phyloP scores from a whole-genome alignment of 805 yeast genomes.

The Lipomyces mesembrius region DNA sequence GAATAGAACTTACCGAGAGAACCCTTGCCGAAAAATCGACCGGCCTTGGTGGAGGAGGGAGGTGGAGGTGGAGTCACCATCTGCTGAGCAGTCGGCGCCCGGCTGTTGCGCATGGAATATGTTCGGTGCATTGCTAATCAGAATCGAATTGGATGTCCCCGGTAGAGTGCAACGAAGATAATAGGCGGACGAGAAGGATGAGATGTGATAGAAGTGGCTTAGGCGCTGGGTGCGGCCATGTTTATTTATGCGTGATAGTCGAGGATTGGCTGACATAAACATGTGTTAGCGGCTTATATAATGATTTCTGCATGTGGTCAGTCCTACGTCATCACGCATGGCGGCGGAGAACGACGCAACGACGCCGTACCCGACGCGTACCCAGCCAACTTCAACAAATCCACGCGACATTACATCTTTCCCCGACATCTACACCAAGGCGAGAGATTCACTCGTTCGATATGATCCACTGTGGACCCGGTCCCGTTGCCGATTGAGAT shows the following conservation, averaged over 20 bases:
- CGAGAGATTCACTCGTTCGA: no score
- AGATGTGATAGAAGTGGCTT: background rate
- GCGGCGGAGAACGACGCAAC: background rate
- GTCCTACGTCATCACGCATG: background rate
- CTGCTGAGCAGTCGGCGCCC: slow-evolving; percentile 98
- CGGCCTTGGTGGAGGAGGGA: slow-evolving; percentile 80
- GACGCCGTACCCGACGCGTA: background rate
- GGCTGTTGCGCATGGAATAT: slow-evolving; percentile 88
- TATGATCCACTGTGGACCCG: no score
- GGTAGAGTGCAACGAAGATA: background rate
- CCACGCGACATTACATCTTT: no score
- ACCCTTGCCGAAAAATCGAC: slow-evolving; percentile 76
- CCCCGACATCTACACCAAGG: no score
- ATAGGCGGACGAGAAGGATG: background rate
- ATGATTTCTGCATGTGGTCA: background rate
- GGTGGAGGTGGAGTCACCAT: slow-evolving; percentile 95
- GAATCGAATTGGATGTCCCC: background rate
- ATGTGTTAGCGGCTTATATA: background rate
- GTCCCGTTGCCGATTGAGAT: no score
- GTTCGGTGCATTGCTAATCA: slow-evolving; percentile 86
- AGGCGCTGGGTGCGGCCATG: background rate
- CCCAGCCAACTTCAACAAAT: background rate
- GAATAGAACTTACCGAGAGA: slow-evolving; percentile 22
- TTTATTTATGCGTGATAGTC: background rate
- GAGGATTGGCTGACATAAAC: background rate